Evolutionary conservation across 1,284 basidiomycete genomes (phyloP), one percentile per base, ranked within the genome.

Genomic region (Leccinum fallax): DNA sequence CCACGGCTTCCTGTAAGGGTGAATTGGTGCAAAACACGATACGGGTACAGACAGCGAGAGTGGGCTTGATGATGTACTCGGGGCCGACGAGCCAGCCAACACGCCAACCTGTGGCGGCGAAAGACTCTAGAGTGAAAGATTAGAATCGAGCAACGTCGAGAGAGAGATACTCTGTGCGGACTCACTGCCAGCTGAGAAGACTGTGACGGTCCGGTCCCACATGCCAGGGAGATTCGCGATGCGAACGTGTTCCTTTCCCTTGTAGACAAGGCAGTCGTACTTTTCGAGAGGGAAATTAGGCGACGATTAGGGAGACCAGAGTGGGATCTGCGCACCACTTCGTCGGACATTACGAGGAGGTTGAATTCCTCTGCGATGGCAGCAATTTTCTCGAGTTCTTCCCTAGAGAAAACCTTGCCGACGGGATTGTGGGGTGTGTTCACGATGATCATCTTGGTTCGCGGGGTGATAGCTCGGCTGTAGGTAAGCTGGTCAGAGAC

Each of bases 101-200:
- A 61, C 97, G 89, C 97, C 97, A 99, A 26, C 97, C 97, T 2
- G 97, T 99, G 8, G 94, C 94, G 16, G 97, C 93, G 76, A 99
- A 99, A n/a, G 94, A 89, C 81, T 95, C 93, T 94, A 72, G 11
- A 19, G 5, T 5, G n/a, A 10, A 30, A 19, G 10, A 32, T 65
- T 48, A 63, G 19, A 1, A 24, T 40, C 4, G 10, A 38, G 2
- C 0, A 38, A 38, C 36, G 19, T 28, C 1, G 10, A 51, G 13
- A 28, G 24, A 34, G 0, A 19, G 5, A 21, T 34, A 24, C 5
- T 34, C 13, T 48, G 58, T 51, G n/a, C 5, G 19, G 46, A 79
- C 87, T 79, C 71, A 87, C 87, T 90, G 66, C 92, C 92, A 11
- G 88, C 93, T 9, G 90, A 93, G 28, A 89, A 86, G 51, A 94